phyloP scores from a whole-genome alignment of 495 filamentous ascomycete species.

The Aspergillus asperescens region DNA sequence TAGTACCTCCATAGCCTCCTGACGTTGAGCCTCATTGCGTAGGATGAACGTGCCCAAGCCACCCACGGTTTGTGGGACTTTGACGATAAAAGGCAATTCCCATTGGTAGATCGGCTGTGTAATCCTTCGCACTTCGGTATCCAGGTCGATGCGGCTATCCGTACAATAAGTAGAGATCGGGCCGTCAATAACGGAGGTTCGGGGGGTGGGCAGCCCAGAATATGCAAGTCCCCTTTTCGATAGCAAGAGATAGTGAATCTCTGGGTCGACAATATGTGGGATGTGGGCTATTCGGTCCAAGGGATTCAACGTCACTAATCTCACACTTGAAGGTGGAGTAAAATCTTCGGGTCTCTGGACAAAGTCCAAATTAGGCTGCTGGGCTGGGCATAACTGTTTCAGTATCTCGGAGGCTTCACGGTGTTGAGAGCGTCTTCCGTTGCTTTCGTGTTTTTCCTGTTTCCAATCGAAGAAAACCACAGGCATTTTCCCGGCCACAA shows the following conservation, averaged over 20 bases:
- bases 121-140: background rate
- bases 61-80: conserved; percentile 1
- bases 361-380: conserved; percentile 2
- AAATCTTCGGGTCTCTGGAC: background rate
- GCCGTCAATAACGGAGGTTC: conserved; percentile 7
- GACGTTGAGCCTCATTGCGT: background rate
- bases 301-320: background rate
- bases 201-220: conserved; percentile 2
- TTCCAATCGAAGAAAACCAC: conserved; percentile 3
- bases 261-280: background rate
- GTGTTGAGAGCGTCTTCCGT: background rate
- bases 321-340: background rate
- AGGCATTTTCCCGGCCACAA: conserved; percentile 2
- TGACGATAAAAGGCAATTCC: conserved; percentile 2
- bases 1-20: background rate
- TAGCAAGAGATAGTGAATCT: conserved; percentile 5
- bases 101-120: background rate
- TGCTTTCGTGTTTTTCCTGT: background rate
- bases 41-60: conserved; percentile 9
- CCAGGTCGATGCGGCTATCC: background rate
- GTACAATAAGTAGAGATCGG: background rate
- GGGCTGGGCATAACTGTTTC: background rate
- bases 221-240: conserved; percentile 11
- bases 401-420: background rate
- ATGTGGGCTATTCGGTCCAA: conserved; percentile 2